A percentile compares a stretch with the other conserved stretches of the same genome.
These are phyloP conservation scores for Rugosomyces carneus DNA, from an alignment of 1,284 basidiomycete genomes.

Conservation along the genomic window DNA sequence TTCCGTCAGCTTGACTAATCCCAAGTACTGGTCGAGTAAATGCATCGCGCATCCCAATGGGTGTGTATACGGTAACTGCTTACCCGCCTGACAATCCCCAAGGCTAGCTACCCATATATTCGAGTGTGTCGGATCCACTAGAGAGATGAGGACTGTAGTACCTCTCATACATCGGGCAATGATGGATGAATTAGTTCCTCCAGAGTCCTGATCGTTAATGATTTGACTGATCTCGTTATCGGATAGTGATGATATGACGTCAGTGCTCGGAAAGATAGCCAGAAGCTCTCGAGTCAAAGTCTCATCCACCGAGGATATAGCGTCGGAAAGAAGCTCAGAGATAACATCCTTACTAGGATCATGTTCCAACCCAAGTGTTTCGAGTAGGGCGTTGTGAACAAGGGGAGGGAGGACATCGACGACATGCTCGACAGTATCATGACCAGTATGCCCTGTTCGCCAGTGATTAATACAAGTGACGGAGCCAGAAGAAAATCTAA, in stretches of 20 bases:
- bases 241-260: slow-evolving; percentile 39
- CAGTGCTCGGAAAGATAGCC: slow-evolving; percentile 26
- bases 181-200: slow-evolving; percentile 23
- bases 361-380: slow-evolving; percentile 22
- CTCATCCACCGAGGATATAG: slow-evolving; percentile 32
- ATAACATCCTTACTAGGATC: slow-evolving; percentile 17
- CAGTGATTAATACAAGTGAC: too few species aligned
- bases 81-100: slow-evolving; percentile 61
- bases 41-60: background rate
- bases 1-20: slow-evolving; percentile 25
- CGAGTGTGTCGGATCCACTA: slow-evolving; percentile 44
- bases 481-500: slow-evolving; percentile 20
- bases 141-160: slow-evolving; percentile 51
- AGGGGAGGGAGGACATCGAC: slow-evolving; percentile 37
- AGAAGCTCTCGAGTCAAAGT: slow-evolving; percentile 27
- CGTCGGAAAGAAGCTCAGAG: slow-evolving; percentile 24
- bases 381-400: slow-evolving; percentile 37
- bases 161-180: slow-evolving; percentile 51
- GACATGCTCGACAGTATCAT: slow-evolving; percentile 50
- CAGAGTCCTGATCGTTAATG: slow-evolving; percentile 37
- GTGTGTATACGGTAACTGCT: slow-evolving; percentile 9
- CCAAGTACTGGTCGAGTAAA: slow-evolving; percentile 36
- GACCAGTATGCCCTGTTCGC: slow-evolving; percentile 35
- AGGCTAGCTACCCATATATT: slow-evolving; percentile 64
- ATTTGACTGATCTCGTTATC: slow-evolving; percentile 32